Base-by-base conservation (phyloP, 2,329 filamentous ascomycete species). In the Trichoderma koningiopsis region DNA sequence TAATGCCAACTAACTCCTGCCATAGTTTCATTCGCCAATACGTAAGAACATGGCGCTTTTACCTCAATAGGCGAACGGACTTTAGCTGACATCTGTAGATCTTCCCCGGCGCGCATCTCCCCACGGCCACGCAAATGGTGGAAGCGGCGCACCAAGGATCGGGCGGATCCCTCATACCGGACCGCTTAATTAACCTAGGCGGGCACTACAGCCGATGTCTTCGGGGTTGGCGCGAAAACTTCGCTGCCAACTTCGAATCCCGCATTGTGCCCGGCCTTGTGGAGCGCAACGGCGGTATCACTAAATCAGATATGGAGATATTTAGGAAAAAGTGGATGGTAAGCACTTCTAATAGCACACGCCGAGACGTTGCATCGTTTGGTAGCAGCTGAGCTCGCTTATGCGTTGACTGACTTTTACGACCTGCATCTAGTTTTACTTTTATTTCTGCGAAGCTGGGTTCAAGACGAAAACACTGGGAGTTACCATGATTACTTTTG, bases 51-150 rank as follows among this genome's bases (percentile, higher is more conserved):
- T 13, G 6, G 13, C n/a, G 5, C 43, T 27, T 11, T n/a, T 63
- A 11, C 37, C 13, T n/a, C 10, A 11, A 29, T 19, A 19, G 47
- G 29, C 29, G 3, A 24, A 49, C 40, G 19, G 7, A n/a, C 16
- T 43, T 19, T 0, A 43, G 22, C 29, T 49, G 33, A 63, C 27
- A 43, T 33, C 11, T 33, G 29, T 13, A 63, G 60, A 63, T 93
- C 67, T 93, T 94, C 78, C 91, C 91, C 0, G 91, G 91, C n/a
- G 91, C 91, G 0, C 90, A 93, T 75, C 81, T 93, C 7, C 88
- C 88, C 0, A 86, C 85, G 3, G 83, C 84, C 37, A 86, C 83
- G 16, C 85, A 89, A 72, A 79, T 90, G 22, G 78, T 89, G 29
- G 81, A 83, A 61, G 84, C 89, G 40, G 89, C 93, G 72, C 85